Conservation (phyloP, 176 grass and related monocot species). For the Leersia perrieri region DNA sequence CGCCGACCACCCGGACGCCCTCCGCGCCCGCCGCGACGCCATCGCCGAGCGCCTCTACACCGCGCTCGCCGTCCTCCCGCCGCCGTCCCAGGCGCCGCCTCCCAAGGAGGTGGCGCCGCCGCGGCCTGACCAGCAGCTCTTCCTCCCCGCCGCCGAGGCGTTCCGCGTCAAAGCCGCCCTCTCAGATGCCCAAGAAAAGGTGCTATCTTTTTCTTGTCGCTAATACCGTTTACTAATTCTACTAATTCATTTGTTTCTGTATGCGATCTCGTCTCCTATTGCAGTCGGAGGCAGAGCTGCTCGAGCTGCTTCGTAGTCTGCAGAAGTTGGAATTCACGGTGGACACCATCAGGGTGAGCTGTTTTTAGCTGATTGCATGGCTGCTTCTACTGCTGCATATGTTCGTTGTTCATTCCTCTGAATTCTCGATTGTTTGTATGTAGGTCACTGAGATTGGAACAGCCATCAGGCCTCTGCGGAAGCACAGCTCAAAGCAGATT, state of each 20-base stretch:
- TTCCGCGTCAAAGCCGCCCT: conserved; percentile 53
- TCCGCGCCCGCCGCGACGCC: conserved; percentile 50
- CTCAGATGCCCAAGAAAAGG: conserved; percentile 32
- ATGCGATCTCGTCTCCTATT: not conserved
- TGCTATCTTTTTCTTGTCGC: not conserved
- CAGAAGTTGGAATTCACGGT: conserved; percentile 57
- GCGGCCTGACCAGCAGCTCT: not conserved
- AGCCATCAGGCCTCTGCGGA: conserved; percentile 43
- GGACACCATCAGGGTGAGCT: conserved; percentile 53
- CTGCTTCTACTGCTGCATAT: conserved; percentile 5
- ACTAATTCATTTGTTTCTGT: not conserved
- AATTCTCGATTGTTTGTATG: conserved; percentile 22
- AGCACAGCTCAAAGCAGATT: conserved; percentile 56
- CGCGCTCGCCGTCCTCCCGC: conserved; percentile 16
- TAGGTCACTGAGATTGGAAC: conserved; percentile 70
- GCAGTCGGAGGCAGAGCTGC: conserved; percentile 60
- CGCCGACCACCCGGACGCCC: conserved; percentile 43
- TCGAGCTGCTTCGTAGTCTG: conserved; percentile 45
- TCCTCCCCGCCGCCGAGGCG: conserved; percentile 22
- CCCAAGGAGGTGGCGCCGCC: not conserved
- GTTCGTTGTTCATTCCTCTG: conserved; percentile 10
- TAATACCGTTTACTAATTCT: not conserved
- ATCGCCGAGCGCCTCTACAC: conserved; percentile 63
- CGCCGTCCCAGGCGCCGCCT: not conserved
- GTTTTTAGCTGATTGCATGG: not conserved